Conservation (phyloP, 225 moss, liverwort and hornwort genomes). For the Lunularia cruciata region DNA sequence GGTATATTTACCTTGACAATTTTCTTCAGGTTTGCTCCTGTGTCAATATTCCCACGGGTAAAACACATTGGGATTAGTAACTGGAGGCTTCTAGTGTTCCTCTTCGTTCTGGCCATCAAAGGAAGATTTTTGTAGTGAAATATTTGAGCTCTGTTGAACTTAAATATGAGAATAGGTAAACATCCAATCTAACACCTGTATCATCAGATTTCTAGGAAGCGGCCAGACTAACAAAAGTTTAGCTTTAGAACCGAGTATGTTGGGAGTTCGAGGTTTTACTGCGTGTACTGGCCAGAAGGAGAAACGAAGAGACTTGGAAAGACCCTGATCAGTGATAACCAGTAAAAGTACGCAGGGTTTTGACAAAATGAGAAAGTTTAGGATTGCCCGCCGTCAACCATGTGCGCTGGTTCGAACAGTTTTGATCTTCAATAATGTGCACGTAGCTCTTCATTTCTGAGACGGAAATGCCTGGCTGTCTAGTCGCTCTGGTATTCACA, state of each 20-base stretch:
- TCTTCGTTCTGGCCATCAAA: not conserved
- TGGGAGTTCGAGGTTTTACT: not conserved
- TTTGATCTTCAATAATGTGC: conserved; percentile 9
- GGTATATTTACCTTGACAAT: not conserved
- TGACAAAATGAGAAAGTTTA: too few species aligned
- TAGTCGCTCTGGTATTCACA: not conserved
- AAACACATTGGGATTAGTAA: not conserved
- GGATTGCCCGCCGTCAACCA: too few species aligned
- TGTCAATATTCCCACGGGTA: not conserved
- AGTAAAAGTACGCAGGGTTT: not conserved
- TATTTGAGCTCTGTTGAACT: not conserved
- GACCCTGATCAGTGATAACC: too few species aligned
- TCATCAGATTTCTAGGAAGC: not conserved
- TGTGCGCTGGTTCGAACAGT: not conserved
- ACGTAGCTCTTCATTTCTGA: not conserved
- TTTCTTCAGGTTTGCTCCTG: not conserved
- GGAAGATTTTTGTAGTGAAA: not conserved
- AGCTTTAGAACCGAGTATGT: not conserved
- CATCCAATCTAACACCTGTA: not conserved
- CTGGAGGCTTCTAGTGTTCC: not conserved
- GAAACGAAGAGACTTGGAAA: too few species aligned
- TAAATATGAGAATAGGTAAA: not conserved
- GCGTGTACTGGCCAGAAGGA: not conserved
- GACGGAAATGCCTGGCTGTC: not conserved
- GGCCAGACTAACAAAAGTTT: not conserved